Conservation (phyloP, 1,139 yeast genomes). For the Blastobotrys proliferans region DNA sequence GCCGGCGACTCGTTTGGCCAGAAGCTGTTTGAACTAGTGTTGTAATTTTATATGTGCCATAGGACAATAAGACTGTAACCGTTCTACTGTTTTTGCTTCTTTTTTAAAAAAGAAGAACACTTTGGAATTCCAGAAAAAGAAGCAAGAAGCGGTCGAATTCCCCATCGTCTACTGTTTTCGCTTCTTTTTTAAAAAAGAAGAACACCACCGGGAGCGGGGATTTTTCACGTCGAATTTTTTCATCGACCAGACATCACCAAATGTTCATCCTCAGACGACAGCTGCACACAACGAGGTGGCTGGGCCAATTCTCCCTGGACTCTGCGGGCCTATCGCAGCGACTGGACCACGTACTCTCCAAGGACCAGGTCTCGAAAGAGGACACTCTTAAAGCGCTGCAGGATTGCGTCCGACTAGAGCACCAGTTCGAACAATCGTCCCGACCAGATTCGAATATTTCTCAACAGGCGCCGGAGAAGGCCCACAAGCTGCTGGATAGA, state of each 20-base stretch:
- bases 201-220: too few species aligned
- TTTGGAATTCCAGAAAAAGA: too few species aligned
- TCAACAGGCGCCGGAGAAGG: constrained; percentile 21
- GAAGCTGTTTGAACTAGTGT: constrained; percentile 2
- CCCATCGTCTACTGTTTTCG: too few species aligned
- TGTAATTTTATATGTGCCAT: neutral
- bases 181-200: too few species aligned
- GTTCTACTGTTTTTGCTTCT: neutral
- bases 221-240: too few species aligned
- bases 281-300: constrained; percentile 10
- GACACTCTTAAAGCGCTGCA: constrained; percentile 17
- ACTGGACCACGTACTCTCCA: neutral
- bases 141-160: too few species aligned
- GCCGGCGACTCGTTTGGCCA: constrained; percentile 20
- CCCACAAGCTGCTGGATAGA: constrained; percentile 19
- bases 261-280: constrained; percentile 4
- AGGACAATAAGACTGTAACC: too few species aligned
- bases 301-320: neutral
- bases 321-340: neutral
- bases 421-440: constrained; percentile 17
- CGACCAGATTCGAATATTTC: constrained; percentile 20
- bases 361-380: neutral
- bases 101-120: too few species aligned
- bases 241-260: neutral
- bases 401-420: constrained; percentile 23